phyloP scores from a whole-genome alignment of 352 stramenopile species.

The Pythium monospermum region DNA sequence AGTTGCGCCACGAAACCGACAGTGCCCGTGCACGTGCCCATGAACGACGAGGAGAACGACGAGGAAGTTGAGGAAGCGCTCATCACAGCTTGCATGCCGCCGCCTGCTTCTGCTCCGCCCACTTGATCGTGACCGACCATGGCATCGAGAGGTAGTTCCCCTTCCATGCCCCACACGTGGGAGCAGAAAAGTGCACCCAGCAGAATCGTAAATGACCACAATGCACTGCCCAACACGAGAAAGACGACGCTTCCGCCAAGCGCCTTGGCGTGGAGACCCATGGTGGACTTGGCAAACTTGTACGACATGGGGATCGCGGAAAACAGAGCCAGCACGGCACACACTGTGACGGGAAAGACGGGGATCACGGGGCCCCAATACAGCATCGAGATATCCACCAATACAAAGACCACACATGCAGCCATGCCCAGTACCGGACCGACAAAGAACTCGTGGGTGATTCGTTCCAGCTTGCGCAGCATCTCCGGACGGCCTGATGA shows the following conservation, averaged over 20 bases:
- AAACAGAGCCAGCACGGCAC: constrained; percentile 43
- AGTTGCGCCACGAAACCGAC: constrained; percentile 43
- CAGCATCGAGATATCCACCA: constrained; percentile 44
- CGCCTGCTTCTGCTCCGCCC: too few species aligned
- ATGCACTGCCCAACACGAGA: constrained; percentile 38
- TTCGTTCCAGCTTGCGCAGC: constrained; percentile 14
- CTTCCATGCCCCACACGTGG: constrained; percentile 34
- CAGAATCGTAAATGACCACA: constrained; percentile 58
- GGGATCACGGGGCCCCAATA: constrained; percentile 38
- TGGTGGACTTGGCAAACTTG: constrained; percentile 29
- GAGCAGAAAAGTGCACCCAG: constrained; percentile 41
- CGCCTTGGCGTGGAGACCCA: constrained; percentile 25
- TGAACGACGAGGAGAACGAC: constrained; percentile 18
- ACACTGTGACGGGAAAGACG: constrained; percentile 40
- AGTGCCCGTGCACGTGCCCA: constrained; percentile 44
- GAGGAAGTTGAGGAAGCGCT: not conserved
- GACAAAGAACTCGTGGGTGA: constrained; percentile 34
- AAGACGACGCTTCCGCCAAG: constrained; percentile 47
- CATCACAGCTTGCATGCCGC: too few species aligned
- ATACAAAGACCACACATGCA: constrained; percentile 37
- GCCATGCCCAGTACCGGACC: constrained; percentile 36
- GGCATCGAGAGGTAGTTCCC: not conserved
- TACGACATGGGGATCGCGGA: constrained; percentile 48
- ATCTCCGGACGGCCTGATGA: not conserved
- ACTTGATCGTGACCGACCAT: not conserved